These are phyloP conservation scores for Piper longum DNA, from an alignment of 164 flowering plant genomes.

Conservation along the genomic window DNA sequence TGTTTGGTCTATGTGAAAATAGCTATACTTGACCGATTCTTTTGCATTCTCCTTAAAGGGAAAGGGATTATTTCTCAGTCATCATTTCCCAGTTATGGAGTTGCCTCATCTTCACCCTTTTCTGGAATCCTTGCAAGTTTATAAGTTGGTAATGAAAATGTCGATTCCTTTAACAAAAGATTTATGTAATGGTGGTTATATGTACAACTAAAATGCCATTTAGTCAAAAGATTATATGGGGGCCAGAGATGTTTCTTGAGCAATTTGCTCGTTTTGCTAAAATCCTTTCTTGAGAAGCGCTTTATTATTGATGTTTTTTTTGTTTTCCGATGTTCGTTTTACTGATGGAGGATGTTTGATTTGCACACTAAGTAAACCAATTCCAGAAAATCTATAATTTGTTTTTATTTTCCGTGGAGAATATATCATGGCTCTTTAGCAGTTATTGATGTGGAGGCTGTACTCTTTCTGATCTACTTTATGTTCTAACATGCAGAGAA, in stretches of 20 bases:
- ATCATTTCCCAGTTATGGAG: constrained; percentile 7
- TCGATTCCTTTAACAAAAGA: background rate
- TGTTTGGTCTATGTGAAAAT: constrained; percentile 38
- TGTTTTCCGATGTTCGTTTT: no score
- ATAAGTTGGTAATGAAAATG: background rate
- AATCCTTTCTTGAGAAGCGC: no score
- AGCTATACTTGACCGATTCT: constrained; percentile 20
- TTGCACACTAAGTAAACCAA: no score
- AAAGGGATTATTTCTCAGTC: constrained; percentile 58
- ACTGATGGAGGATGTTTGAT: no score
- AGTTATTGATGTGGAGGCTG: background rate
- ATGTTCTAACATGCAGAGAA: constrained; percentile 35
- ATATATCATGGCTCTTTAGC: background rate
- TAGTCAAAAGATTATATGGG: background rate
- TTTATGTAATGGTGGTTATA: background rate
- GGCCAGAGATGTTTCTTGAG: no score
- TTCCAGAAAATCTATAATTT: no score
- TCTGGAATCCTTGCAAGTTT: background rate
- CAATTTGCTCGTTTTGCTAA: no score
- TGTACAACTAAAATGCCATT: no score
- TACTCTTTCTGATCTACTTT: constrained; percentile 1
- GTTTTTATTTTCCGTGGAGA: background rate
- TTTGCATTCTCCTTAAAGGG: constrained; percentile 19
- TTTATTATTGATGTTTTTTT: no score
- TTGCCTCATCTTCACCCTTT: background rate